These are phyloP conservation scores for Atalantia buxifolia DNA, from an alignment of 345 rosid species.

Conservation along the genomic window DNA sequence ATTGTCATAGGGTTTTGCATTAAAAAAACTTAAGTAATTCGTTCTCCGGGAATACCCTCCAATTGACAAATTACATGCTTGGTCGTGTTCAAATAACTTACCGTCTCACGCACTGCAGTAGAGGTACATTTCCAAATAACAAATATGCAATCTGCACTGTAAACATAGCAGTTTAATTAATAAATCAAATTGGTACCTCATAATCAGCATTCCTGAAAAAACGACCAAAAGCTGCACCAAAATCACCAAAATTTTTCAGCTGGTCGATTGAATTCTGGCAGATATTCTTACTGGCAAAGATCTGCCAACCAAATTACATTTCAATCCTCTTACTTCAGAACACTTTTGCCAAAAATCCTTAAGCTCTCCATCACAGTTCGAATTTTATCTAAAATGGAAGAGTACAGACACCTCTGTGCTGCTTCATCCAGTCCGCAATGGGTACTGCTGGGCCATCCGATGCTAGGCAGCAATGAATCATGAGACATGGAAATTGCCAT, in stretches of 20 bases:
- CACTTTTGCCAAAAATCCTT: constrained; percentile 30
- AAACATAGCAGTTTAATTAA: background rate
- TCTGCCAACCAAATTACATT: background rate
- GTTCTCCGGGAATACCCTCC: background rate
- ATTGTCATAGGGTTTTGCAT: too few species aligned
- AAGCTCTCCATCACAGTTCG: constrained; percentile 60
- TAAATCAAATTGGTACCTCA: background rate
- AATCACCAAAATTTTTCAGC: background rate
- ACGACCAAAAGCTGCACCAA: background rate
- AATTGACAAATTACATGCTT: background rate
- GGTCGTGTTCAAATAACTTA: too few species aligned
- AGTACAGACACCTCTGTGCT: constrained; percentile 67
- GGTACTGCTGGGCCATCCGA: constrained; percentile 50
- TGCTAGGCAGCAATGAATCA: constrained; percentile 27
- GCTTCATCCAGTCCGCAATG: constrained; percentile 54
- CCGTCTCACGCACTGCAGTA: background rate
- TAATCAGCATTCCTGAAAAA: background rate
- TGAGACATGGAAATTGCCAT: constrained; percentile 46
- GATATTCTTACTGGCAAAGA: background rate
- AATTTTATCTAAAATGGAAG: constrained; percentile 56
- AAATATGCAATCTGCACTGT: background rate
- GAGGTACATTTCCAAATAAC: background rate
- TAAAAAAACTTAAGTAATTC: too few species aligned
- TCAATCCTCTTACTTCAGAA: constrained; percentile 8
- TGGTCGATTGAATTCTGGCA: background rate